A percentile compares a stretch with the other conserved stretches of the same genome.
Evolutionary conservation across 768 basidiomycete species (phyloP).

Genomic region (Boletus pseudopeckii): DNA sequence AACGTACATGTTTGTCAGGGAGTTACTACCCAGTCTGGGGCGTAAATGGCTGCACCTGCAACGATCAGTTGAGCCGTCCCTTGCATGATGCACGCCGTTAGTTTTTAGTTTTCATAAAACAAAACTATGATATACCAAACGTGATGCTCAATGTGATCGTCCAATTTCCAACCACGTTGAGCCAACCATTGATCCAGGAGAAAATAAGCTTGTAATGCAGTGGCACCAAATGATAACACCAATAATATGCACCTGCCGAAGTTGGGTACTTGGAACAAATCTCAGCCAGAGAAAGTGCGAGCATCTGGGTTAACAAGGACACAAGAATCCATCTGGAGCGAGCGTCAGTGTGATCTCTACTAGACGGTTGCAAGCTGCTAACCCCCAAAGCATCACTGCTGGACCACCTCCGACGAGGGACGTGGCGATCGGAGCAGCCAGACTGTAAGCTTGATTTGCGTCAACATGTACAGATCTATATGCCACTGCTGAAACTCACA

Average conservation of each 20-base stretch:
- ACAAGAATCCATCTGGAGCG: slow-evolving; percentile 47
- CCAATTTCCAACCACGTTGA: slow-evolving; percentile 67
- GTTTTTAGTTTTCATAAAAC: not conserved
- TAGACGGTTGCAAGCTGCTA: not conserved
- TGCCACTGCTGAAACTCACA: slow-evolving; percentile 39
- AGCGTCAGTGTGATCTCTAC: not conserved
- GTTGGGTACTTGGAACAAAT: slow-evolving; percentile 61
- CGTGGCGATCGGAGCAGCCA: slow-evolving; percentile 56
- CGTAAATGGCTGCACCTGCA: slow-evolving; percentile 55
- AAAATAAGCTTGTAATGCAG: slow-evolving; percentile 48
- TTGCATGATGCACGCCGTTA: slow-evolving; percentile 16
- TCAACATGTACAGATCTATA: not conserved
- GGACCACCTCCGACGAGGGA: slow-evolving; percentile 54
- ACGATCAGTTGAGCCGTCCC: slow-evolving; percentile 60
- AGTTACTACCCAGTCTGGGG: slow-evolving; percentile 54
- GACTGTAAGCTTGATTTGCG: slow-evolving; percentile 44
- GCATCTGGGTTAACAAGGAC: slow-evolving; percentile 43
- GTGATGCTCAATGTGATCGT: slow-evolving; percentile 63
- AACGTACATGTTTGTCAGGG: slow-evolving; percentile 58
- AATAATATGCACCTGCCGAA: slow-evolving; percentile 62
- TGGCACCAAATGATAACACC: slow-evolving; percentile 59
- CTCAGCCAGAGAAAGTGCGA: slow-evolving; percentile 55
- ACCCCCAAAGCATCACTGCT: slow-evolving; percentile 60
- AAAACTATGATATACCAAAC: slow-evolving; percentile 39
- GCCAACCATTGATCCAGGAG: slow-evolving; percentile 69